These are phyloP conservation scores for Colletotrichum somersetense DNA, from an alignment of 2,329 filamentous ascomycete genomes.

Conservation along the genomic window DNA sequence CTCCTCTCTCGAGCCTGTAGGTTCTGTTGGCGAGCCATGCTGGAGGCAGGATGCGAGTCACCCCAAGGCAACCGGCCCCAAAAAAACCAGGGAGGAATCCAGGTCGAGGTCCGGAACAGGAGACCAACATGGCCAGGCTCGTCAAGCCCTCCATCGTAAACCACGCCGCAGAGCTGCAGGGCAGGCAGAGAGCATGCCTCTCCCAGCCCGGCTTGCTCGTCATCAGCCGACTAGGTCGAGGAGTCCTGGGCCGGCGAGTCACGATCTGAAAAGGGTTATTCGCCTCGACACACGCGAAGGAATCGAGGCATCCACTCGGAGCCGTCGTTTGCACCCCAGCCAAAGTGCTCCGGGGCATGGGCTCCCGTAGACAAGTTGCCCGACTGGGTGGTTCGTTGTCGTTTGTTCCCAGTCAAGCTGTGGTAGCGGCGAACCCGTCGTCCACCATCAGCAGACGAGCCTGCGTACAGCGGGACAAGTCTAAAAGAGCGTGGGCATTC, in stretches of 20 bases:
- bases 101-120: neutral
- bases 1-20: too few relatives aligned
- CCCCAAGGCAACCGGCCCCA: neutral
- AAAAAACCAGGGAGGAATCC: neutral
- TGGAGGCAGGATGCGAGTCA: neutral
- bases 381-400: neutral
- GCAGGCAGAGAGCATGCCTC: neutral
- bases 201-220: neutral
- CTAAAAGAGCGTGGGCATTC: neutral
- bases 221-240: neutral
- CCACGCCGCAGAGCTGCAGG: slow-evolving; percentile 27
- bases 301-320: slow-evolving; percentile 5
- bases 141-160: slow-evolving; percentile 13
- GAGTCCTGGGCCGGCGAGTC: neutral
- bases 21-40: neutral
- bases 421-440: neutral
- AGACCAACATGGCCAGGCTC: neutral
- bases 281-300: neutral
- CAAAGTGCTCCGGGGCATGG: neutral
- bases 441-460: neutral
- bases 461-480: slow-evolving; percentile 8
- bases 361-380: too few relatives aligned
- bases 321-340: slow-evolving; percentile 6
- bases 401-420: slow-evolving; percentile 15
- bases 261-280: neutral